Evolutionary conservation across 352 stramenopile species (phyloP), one percentile per base, ranked within the genome.

Genomic region (Thalassiosira mediterranea): DNA sequence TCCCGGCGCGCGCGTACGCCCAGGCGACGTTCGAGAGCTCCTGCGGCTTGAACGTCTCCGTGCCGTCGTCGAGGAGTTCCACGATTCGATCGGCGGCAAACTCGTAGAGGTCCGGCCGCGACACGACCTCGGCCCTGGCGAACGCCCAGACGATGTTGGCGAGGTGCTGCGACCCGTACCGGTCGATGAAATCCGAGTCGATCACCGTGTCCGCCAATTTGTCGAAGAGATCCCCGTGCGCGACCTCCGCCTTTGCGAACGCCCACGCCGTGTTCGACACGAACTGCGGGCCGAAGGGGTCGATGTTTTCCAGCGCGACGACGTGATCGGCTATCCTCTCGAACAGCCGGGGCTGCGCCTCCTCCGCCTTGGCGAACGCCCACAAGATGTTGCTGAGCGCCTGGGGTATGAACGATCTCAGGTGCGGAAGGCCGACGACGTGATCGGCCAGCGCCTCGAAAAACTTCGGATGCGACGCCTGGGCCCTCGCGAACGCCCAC

Each of bases 221-320:
- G 34, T 62, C 17, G 23, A 82, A 76, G 3, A 82, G 37, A 17
- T 17, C 5, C 40, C 46, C 48, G 66, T 77, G 26, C 47, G 17
- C 46, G 25, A 19, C 46, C 21, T 56, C 56, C 31, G 70, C 25
- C 5, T 66, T 62, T 59, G 60, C 65, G 56, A 77, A 82, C 23
- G 66, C 66, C 73, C 65, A 82, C 32, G 61, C 65, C 2, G 69
- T 42, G 49, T 56, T 77, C 17, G 73, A 60, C 31, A 73, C 28
- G 38, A 73, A 29, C n/a, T 81, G 48, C 5, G 49, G 44, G 23
- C 59, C 53, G 25, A 73, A 73, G 19, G 54, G 23, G 17, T 54
- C 40, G 2, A 44, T 60, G n/a, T 60, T n/a, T 13, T 21, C 25
- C n/a, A 75, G 26, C 3, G 15, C 11, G 49, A 5, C 31, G 21